These are phyloP conservation scores for Gossypium rotundifolium DNA, from an alignment of 345 rosid species.

Conservation along the genomic window DNA sequence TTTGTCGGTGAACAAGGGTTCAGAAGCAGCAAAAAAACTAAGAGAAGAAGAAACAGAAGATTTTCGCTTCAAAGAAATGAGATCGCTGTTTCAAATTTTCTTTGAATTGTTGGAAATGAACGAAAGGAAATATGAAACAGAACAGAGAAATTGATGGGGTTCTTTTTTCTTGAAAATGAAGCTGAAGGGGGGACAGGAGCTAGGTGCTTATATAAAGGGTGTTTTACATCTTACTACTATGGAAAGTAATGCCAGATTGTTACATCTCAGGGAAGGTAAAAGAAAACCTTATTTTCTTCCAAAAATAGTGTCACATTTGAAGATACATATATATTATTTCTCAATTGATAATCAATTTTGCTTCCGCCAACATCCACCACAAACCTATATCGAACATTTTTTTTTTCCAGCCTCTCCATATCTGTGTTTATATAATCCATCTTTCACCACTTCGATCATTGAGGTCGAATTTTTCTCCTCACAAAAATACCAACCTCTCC, in stretches of 20 bases:
- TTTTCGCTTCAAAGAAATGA: background rate
- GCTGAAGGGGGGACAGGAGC: too few relatives aligned
- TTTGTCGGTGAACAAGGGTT: background rate
- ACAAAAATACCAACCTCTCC: background rate
- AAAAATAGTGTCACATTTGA: background rate
- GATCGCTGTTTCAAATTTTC: background rate
- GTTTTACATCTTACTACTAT: too few relatives aligned
- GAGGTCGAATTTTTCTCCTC: background rate
- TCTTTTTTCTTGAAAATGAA: too few relatives aligned
- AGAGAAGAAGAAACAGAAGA: background rate
- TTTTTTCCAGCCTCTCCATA: background rate
- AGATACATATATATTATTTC: background rate
- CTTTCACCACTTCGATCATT: background rate
- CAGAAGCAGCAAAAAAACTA: too few relatives aligned
- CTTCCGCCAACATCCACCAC: background rate
- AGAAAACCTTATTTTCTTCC: background rate
- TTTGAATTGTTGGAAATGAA: background rate
- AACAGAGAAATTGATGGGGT: too few relatives aligned
- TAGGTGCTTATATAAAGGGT: too few relatives aligned
- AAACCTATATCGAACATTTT: background rate
- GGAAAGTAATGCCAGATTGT: too few relatives aligned
- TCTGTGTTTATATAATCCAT: background rate
- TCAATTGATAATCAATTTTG: background rate
- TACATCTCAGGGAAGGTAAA: too few relatives aligned
- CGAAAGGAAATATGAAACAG: conserved; percentile 4